Evolutionary conservation across 169 alveolate species (phyloP).

Genomic region (Besnoitia besnoiti): DNA sequence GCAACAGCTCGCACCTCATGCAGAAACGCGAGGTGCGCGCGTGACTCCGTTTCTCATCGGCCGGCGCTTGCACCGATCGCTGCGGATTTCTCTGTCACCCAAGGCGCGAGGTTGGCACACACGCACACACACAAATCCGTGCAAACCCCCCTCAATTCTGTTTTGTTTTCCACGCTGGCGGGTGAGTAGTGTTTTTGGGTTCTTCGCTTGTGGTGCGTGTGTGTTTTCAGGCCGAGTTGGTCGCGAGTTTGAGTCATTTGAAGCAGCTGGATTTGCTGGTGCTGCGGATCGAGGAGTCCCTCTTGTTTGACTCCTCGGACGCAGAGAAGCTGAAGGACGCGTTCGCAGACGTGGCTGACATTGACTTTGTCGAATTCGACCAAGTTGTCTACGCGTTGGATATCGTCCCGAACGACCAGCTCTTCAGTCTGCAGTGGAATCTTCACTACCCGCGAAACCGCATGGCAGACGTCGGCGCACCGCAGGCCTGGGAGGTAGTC

Average conservation of each 20-base stretch:
- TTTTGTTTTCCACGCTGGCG: neutral
- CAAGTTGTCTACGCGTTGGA: conserved; percentile 38
- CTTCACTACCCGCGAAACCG: conserved; percentile 2
- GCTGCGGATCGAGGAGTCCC: neutral
- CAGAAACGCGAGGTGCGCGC: no score
- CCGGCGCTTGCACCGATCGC: no score
- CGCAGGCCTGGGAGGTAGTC: conserved; percentile 37
- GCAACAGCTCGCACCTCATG: no score
- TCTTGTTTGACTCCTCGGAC: neutral
- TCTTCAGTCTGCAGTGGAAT: conserved; percentile 51
- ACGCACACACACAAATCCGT: no score
- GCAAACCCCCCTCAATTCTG: neutral
- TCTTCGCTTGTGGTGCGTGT: neutral
- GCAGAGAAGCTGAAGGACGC: neutral
- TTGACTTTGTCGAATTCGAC: conserved; percentile 30
- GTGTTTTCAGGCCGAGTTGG: conserved; percentile 1
- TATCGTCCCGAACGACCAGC: conserved; percentile 26
- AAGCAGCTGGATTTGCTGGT: conserved; percentile 11
- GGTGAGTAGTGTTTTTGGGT: neutral
- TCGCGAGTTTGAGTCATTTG: neutral
- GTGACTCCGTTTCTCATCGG: no score
- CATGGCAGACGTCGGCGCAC: conserved; percentile 24
- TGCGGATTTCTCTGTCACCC: no score
- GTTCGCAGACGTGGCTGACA: neutral
- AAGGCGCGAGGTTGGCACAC: no score